Evolutionary conservation across 1,284 basidiomycete genomes (phyloP).

Genomic region (Cystobasidium pallidum): DNA sequence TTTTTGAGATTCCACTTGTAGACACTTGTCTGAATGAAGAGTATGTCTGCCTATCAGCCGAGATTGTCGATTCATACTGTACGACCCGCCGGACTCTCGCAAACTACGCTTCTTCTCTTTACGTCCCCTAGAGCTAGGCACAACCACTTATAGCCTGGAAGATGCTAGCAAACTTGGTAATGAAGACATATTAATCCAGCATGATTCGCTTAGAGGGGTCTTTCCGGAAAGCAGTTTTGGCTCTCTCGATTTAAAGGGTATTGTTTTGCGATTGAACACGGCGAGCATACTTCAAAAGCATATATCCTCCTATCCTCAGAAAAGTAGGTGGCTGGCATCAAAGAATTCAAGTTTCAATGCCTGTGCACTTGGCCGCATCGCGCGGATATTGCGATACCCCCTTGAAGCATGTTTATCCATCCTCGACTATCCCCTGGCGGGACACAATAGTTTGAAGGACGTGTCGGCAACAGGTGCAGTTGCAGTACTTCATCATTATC

Average conservation of each 20-base stretch:
- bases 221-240: not conserved
- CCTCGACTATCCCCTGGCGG: constrained; percentile 14
- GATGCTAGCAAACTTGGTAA: not conserved
- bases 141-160: constrained; percentile 18
- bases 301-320: not conserved
- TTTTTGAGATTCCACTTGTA: not conserved
- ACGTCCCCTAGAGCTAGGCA: constrained; percentile 25
- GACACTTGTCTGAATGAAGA: not conserved
- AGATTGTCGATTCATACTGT: constrained; percentile 7
- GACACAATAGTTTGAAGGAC: constrained; percentile 29
- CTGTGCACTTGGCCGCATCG: not conserved
- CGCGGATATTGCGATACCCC: not conserved
- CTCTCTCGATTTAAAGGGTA: not conserved
- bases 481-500: no score
- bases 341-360: not conserved
- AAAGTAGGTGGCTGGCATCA: not conserved
- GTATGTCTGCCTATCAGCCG: not conserved
- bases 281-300: not conserved
- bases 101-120: constrained; percentile 33
- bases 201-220: not conserved
- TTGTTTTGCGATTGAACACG: not conserved
- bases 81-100: constrained; percentile 20
- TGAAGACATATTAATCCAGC: not conserved
- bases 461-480: constrained; percentile 38
- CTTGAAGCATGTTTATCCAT: not conserved